Percentiles rank a stretch among this genome's conserved stretches.
phyloP scores from a whole-genome alignment of 1,284 basidiomycete species.

The Cryptococcus sp. region DNA sequence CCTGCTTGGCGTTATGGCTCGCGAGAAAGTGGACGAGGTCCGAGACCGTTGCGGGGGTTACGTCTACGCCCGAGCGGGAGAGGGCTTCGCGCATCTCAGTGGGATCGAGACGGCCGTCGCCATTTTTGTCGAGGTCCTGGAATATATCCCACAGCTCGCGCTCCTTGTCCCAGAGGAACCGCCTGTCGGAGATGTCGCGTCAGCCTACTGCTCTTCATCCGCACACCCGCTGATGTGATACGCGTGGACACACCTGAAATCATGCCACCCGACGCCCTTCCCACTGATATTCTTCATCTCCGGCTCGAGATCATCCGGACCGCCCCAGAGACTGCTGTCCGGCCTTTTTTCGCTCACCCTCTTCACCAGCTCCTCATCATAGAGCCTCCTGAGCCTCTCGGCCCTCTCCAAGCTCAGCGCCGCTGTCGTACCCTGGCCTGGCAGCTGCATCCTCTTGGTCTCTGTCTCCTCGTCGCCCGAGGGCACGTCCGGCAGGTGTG shows the following conservation, averaged over 20 bases:
- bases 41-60: slow-evolving; percentile 62
- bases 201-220: neutral
- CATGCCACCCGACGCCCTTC: slow-evolving; percentile 64
- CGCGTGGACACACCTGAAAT: slow-evolving; percentile 57
- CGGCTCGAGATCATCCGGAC: slow-evolving; percentile 52
- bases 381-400: slow-evolving; percentile 63
- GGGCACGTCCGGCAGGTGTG: slow-evolving; percentile 32
- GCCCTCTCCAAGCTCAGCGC: slow-evolving; percentile 65
- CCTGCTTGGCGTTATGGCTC: slow-evolving; percentile 32
- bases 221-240: too few relatives aligned
- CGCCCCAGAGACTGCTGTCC: slow-evolving; percentile 51
- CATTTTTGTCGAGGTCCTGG: slow-evolving; percentile 80
- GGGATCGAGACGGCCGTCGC: slow-evolving; percentile 74
- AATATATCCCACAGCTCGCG: slow-evolving; percentile 84
- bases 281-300: slow-evolving; percentile 23
- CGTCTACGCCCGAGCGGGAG: slow-evolving; percentile 66
- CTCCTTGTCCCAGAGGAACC: slow-evolving; percentile 46
- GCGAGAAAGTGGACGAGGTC: slow-evolving; percentile 80
- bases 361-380: slow-evolving; percentile 71
- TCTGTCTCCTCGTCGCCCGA: slow-evolving; percentile 26
- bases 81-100: slow-evolving; percentile 68
- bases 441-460: slow-evolving; percentile 44
- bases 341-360: slow-evolving; percentile 53
- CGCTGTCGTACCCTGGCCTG: slow-evolving; percentile 47
- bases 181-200: slow-evolving; percentile 13